phyloP scores from a whole-genome alignment of 2,329 filamentous ascomycete genomes.

The Metarhizium robertsii region DNA sequence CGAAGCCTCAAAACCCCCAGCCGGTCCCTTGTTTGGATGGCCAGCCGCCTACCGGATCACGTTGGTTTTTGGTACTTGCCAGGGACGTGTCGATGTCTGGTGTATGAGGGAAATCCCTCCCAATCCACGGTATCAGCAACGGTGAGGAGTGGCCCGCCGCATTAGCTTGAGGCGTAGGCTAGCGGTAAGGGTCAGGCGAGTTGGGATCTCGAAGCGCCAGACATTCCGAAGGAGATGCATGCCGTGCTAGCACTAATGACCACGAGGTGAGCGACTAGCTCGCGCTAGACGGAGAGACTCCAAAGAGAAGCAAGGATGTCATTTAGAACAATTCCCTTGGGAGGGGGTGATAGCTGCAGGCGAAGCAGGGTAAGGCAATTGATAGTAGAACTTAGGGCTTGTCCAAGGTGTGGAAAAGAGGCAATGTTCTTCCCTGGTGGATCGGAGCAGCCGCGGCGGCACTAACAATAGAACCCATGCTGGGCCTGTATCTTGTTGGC shows the following conservation, averaged over 20 bases:
- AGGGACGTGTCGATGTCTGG: background rate
- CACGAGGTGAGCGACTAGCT: background rate
- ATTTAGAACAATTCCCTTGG: background rate
- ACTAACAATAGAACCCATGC: background rate
- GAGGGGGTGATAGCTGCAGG: background rate
- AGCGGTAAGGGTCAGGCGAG: background rate
- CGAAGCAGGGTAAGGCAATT: background rate
- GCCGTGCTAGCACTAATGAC: too few species aligned
- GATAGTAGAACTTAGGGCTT: background rate
- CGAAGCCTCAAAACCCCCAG: background rate
- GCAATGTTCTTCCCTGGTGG: background rate
- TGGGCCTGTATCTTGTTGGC: background rate
- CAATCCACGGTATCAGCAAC: background rate
- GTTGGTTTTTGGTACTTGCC: background rate
- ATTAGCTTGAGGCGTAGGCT: background rate
- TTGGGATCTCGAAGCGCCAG: too few species aligned
- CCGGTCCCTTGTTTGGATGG: background rate
- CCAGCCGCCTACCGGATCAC: background rate
- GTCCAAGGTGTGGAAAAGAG: background rate
- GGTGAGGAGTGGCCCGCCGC: conserved; percentile 2
- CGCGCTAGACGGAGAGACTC: background rate
- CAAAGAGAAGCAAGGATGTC: background rate
- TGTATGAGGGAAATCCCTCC: too few species aligned
- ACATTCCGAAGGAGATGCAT: too few species aligned
- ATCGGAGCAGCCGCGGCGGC: background rate